Percentiles rank a stretch among this genome's conserved stretches.
Conservation (phyloP, 257 asterid species). For the Gentiana dahurica region DNA sequence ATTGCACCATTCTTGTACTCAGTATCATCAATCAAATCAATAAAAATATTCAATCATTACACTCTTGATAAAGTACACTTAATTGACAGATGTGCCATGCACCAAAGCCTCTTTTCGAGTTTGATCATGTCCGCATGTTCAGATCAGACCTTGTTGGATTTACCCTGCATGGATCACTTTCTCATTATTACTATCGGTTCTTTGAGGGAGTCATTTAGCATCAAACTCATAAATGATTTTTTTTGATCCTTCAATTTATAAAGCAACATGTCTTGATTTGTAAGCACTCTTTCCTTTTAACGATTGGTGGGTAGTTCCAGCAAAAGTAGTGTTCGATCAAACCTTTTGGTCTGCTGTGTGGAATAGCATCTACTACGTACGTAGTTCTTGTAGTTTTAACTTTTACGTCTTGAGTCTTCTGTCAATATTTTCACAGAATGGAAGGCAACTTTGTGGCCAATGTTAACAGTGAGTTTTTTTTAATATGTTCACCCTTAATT, state of each 20-base stretch:
- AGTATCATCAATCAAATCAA: too few relatives aligned
- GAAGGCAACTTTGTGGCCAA: slow-evolving; percentile 71
- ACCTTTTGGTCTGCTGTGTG: slow-evolving; percentile 75
- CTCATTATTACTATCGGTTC: slow-evolving; percentile 76
- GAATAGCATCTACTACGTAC: slow-evolving; percentile 63
- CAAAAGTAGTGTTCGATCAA: slow-evolving; percentile 69
- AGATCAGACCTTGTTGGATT: slow-evolving; percentile 81
- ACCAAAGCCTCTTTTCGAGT: slow-evolving; percentile 75
- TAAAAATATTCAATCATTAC: too few relatives aligned
- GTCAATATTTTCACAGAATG: slow-evolving; percentile 34
- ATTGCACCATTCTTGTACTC: too few relatives aligned
- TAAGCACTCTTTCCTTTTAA: slow-evolving; percentile 76
- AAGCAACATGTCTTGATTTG: neutral
- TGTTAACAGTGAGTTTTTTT: slow-evolving; percentile 46
- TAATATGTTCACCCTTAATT: too few relatives aligned
- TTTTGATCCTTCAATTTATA: neutral
- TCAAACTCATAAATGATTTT: neutral
- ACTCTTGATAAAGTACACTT: too few relatives aligned
- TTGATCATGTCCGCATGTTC: slow-evolving; percentile 61
- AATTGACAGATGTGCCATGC: slow-evolving; percentile 40
- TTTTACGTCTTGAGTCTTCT: slow-evolving; percentile 44
- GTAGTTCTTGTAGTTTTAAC: slow-evolving; percentile 57
- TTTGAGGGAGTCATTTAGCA: slow-evolving; percentile 46
- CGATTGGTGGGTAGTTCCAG: slow-evolving; percentile 98
- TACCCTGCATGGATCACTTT: slow-evolving; percentile 74